Base-by-base conservation (phyloP, 2,329 filamentous ascomycete species). In the Microdochium paspali region DNA sequence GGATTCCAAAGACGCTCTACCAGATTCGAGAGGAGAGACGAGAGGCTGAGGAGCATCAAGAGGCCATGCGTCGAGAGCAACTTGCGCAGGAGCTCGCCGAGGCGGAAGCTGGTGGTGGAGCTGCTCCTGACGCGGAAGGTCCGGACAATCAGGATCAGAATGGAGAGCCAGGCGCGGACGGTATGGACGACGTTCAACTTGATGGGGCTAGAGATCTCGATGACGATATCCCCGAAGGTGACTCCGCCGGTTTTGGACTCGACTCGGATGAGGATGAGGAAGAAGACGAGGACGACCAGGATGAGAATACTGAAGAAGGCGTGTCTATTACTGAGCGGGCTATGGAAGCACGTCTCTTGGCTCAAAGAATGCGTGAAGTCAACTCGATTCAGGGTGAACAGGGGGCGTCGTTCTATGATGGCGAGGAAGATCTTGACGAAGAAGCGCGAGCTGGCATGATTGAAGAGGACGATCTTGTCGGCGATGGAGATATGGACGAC, bases 11-110 rank as follows among this genome's bases (percentile, higher is more conserved):
- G 73, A 95, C 91, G 1, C 80, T 95, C 50, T 84, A 94, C 61
- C 90, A 94, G 52, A 80, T 90, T 68, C 84, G 86, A 39, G 93
- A 98, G 66, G 93, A 98, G 69, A 82, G 84, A 54, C 79, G 86
- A 10, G 93, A 98, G 70, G 79, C 87, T 47, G 85, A 91, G 61
- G 93, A 98, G 65, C 87, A 90, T 50, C 80, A 87, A 52, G 82
- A 87, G 59, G 79, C 85, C 2, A 69, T 88, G 63, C 73, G 85
- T 21, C 74, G 85, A 25, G 86, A 90, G 62, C 77, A 80, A 56
- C 67, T 84, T 4, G 80, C 84, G 48, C 76, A 86, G 58, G 88
- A 94, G 60, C 74, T 94, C 40, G 85, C 85, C 21, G 80, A 87
- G 57, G 78, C 80, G 1, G 82, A 80, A 56, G 76, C 75, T 5